Base-by-base conservation (phyloP, 768 basidiomycete species). In the Kwoniella newhampshirensis region DNA sequence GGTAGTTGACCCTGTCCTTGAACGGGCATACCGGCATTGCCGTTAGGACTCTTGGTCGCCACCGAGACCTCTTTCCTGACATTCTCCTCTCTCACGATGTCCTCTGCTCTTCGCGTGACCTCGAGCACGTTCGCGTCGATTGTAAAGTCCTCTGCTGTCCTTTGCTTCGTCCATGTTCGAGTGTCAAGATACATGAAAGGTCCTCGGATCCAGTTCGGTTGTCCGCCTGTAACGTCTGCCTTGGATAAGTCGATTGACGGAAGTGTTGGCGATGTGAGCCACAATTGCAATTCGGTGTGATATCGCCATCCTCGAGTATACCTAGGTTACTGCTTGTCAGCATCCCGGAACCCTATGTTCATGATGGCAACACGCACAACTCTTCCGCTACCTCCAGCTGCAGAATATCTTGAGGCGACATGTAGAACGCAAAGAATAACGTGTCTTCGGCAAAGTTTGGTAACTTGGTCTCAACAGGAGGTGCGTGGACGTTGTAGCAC, bases 381-480 rank as follows among this genome's bases (percentile, higher is more conserved):
- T 97, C 93, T 44, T 91, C 91, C 15, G 93, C 93, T 48, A 91
- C 83, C 78, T 98, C 92, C 27, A 76, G 60, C 77, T 98, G 93
- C 52, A 94, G 80, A 37, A 87, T 86, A 79, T 98, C 93, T 70
- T 89, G 81, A 55, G 93, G 91, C 77, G 85, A 86, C 54, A 90
- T 86, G 79, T 97, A 98, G 81, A 98, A 98, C 85, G 94, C 92
- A 82, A 90, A 94, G 78, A 98, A 96, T 25, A 98, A 79, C 15
- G 93, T 96, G 78, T 98, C 93, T 76, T 97, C 93, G 76, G 87
- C 88, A 78, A 98, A 94, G 50, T 68, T 66, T 30, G 60, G 58
- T 44, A 78, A 66, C 61, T 78, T 78, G 4, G 64, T 68, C 47
- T 86, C 84, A 1, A 83, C 82, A 43, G 91, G 85, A 35, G 87